Evolutionary conservation across 2,329 filamentous ascomycete genomes (phyloP).

Genomic region (Neonectria faginata): DNA sequence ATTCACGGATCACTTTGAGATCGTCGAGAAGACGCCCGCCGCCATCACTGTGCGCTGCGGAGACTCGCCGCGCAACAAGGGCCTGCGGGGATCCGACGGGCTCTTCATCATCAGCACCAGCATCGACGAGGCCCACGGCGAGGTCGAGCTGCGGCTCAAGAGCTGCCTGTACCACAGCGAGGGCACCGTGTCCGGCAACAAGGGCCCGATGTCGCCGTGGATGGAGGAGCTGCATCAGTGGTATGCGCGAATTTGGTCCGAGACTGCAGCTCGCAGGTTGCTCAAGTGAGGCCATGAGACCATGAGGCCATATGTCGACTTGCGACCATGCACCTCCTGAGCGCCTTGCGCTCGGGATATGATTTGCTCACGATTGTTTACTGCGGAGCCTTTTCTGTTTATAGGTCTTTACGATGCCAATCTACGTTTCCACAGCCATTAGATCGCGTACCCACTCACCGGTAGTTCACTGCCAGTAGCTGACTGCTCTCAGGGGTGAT

Average conservation of each 20-base stretch:
- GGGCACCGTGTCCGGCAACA: slow-evolving; percentile 49
- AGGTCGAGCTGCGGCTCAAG: slow-evolving; percentile 74
- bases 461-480: background rate
- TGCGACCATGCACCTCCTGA: background rate
- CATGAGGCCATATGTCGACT: background rate
- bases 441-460: background rate
- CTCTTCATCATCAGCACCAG: slow-evolving; percentile 73
- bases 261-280: slow-evolving; percentile 54
- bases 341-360: background rate
- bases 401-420: background rate
- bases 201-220: slow-evolving; percentile 47
- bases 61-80: slow-evolving; percentile 69
- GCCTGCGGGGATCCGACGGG: slow-evolving; percentile 70
- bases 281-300: slow-evolving; percentile 43
- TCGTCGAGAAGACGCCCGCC: slow-evolving; percentile 71
- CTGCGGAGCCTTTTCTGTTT: background rate
- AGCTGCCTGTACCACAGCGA: slow-evolving; percentile 68
- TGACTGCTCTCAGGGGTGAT: no score
- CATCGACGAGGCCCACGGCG: slow-evolving; percentile 67
- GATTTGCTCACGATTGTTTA: slow-evolving; percentile 2
- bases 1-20: slow-evolving; percentile 79
- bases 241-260: slow-evolving; percentile 56
- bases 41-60: slow-evolving; percentile 74
- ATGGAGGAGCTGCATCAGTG: slow-evolving; percentile 52
- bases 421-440: background rate